phyloP scores from a whole-genome alignment of 2,329 filamentous ascomycete genomes.

The Fusarium solani-melongenae region DNA sequence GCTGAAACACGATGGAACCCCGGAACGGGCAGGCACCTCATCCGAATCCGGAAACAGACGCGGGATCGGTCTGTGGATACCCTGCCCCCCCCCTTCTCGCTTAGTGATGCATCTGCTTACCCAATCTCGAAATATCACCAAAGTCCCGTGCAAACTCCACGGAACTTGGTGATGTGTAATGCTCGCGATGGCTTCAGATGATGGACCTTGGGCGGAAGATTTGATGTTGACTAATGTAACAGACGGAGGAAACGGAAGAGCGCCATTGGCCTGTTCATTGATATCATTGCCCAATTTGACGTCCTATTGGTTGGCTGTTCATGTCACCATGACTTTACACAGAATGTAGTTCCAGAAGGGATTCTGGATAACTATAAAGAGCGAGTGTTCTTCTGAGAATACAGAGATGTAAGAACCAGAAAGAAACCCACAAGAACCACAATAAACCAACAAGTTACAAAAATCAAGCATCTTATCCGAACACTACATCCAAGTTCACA shows the following conservation, averaged over 20 bases:
- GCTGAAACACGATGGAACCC: background rate
- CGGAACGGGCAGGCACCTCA: background rate
- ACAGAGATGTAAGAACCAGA: background rate
- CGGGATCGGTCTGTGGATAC: background rate
- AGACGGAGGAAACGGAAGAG: background rate
- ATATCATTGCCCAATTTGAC: too few relatives aligned
- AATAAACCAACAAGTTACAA: background rate
- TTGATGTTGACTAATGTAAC: background rate
- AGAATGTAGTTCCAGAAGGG: background rate
- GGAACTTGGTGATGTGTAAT: constrained; percentile 20
- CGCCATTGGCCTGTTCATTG: background rate
- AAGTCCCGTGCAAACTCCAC: constrained; percentile 7
- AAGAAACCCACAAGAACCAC: background rate
- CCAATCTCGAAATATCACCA: background rate
- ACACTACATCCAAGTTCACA: background rate
- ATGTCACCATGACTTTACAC: background rate
- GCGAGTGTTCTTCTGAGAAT: background rate
- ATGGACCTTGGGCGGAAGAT: background rate
- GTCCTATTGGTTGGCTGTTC: background rate
- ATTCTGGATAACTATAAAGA: background rate
- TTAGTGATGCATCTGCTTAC: background rate
- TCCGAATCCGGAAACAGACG: background rate
- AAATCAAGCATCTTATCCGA: background rate
- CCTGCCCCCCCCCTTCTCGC: background rate
- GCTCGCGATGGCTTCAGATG: background rate